Conservation (phyloP, 2,329 filamentous ascomycete species). For the Aspergillus clavatus region DNA sequence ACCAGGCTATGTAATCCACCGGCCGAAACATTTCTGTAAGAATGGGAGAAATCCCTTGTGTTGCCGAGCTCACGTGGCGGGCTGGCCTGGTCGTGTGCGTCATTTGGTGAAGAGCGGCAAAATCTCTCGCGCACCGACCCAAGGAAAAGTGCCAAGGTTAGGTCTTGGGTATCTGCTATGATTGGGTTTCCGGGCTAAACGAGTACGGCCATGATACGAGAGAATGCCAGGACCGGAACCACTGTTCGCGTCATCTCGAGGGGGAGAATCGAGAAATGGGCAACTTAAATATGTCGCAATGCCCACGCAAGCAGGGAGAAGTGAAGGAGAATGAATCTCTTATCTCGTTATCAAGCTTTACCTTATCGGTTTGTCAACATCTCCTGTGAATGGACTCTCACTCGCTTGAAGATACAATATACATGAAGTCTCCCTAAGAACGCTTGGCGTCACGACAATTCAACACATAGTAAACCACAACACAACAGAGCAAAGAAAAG, state of each 20-base stretch:
- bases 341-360: not conserved
- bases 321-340: not conserved
- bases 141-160: not conserved
- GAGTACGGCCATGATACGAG: not conserved
- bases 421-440: slow-evolving; percentile 30
- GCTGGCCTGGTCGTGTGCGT: not conserved
- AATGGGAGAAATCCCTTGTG: no score
- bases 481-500: no score
- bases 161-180: not conserved
- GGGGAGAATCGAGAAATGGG: not conserved
- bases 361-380: not conserved
- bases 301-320: not conserved
- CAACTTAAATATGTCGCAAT: slow-evolving; percentile 1
- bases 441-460: slow-evolving; percentile 8
- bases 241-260: not conserved
- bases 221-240: not conserved
- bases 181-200: not conserved
- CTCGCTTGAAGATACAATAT: slow-evolving; percentile 27
- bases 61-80: not conserved
- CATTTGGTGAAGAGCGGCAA: not conserved
- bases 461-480: no score
- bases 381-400: slow-evolving; percentile 30
- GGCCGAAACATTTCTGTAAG: not conserved
- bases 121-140: not conserved
- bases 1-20: not conserved